Percentiles rank a stretch among this genome's conserved stretches.
Evolutionary conservation across 208 protist genomes (phyloP).

Genomic region (Zelonia costaricensis): DNA sequence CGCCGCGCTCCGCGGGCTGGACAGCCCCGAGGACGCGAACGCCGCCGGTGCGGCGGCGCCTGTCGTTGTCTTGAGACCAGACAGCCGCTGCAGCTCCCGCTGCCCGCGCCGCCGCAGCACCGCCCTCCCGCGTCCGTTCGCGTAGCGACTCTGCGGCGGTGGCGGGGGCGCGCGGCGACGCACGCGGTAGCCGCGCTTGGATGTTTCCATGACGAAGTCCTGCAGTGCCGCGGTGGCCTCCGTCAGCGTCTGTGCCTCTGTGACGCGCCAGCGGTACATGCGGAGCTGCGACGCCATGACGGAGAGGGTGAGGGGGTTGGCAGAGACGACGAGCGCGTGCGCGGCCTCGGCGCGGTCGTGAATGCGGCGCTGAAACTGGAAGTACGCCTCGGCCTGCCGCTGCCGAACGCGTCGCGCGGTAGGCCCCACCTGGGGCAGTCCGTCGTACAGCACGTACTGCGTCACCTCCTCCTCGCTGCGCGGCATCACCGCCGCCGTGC

Average conservation of each 20-base stretch:
- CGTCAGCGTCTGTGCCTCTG: slow-evolving; percentile 68
- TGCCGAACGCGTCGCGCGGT: slow-evolving; percentile 15
- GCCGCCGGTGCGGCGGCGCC: slow-evolving; percentile 14
- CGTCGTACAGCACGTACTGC: slow-evolving; percentile 44
- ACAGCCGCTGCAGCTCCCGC: slow-evolving; percentile 17
- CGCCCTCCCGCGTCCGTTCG: slow-evolving; percentile 28
- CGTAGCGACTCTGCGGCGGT: slow-evolving; percentile 38
- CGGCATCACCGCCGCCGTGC: background rate
- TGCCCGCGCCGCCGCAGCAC: slow-evolving; percentile 19
- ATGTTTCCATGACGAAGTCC: slow-evolving; percentile 44
- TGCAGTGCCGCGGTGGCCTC: slow-evolving; percentile 59
- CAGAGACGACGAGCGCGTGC: slow-evolving; percentile 68
- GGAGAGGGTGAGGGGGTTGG: slow-evolving; percentile 74
- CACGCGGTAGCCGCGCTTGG: slow-evolving; percentile 49
- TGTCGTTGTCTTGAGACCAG: background rate
- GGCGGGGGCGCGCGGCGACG: slow-evolving; percentile 20
- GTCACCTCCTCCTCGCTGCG: slow-evolving; percentile 19
- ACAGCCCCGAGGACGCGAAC: background rate
- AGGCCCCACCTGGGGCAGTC: slow-evolving; percentile 26
- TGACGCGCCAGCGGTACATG: slow-evolving; percentile 85
- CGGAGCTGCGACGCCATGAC: slow-evolving; percentile 80
- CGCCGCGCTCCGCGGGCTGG: too few relatives aligned
- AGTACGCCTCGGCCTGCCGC: slow-evolving; percentile 59
- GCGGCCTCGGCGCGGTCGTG: slow-evolving; percentile 43
- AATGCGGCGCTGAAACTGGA: slow-evolving; percentile 59